phyloP scores from a whole-genome alignment of 108 stramenopile species.

The Discostella pseudostelligera region DNA sequence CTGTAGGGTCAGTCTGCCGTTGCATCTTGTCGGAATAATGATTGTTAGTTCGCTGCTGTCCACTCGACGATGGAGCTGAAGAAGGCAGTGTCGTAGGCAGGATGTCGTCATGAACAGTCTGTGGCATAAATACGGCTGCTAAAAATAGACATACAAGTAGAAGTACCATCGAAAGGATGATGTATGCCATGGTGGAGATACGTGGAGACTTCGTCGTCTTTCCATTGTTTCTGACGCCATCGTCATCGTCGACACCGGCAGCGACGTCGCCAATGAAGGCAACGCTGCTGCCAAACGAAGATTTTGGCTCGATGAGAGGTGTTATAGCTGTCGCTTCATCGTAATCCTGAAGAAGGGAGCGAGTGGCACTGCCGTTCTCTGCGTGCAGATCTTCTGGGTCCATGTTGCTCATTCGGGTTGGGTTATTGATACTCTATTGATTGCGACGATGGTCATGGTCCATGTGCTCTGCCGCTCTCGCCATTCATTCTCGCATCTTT shows the following conservation, averaged over 20 bases:
- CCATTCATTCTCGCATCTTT: too few relatives aligned
- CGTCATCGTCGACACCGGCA: not conserved
- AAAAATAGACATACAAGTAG: not conserved
- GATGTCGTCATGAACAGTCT: not conserved
- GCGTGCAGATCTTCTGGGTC: not conserved
- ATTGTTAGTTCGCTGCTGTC: too few relatives aligned
- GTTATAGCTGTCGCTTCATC: not conserved
- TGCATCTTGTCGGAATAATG: too few relatives aligned
- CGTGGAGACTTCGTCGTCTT: not conserved
- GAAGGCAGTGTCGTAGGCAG: not conserved
- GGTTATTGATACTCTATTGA: too few relatives aligned
- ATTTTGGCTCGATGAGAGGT: not conserved
- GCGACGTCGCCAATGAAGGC: not conserved
- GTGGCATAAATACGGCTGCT: not conserved
- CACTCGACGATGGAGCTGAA: not conserved
- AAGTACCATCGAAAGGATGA: not conserved
- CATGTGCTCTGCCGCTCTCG: too few relatives aligned
- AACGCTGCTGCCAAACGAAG: not conserved
- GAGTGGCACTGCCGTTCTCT: not conserved
- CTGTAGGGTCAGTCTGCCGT: slow-evolving; percentile 30
- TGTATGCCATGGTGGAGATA: not conserved
- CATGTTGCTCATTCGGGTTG: not conserved
- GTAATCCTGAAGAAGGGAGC: not conserved
- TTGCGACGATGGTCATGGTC: too few relatives aligned
- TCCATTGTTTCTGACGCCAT: not conserved